These are phyloP conservation scores for Raddia guianensis DNA, from an alignment of 176 grass and related monocot species.

Conservation along the genomic window DNA sequence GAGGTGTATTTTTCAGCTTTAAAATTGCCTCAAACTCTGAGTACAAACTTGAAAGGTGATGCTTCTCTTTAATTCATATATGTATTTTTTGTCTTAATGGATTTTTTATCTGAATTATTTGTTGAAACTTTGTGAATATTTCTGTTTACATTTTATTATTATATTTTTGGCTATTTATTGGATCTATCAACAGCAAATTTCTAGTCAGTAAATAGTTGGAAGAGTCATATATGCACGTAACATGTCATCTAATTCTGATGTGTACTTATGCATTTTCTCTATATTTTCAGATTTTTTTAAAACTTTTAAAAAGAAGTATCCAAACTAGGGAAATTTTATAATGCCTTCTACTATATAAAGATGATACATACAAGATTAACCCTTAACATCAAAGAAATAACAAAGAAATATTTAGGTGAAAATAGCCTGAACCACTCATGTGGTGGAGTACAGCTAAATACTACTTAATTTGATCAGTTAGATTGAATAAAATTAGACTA, in stretches of 20 bases:
- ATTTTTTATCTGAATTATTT: background rate
- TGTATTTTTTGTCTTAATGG: background rate
- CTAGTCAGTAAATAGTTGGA: conserved; percentile 3
- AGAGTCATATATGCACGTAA: conserved; percentile 14
- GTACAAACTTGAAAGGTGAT: conserved; percentile 84
- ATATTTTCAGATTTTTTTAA: conserved; percentile 1
- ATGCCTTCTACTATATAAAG: background rate
- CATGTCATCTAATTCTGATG: background rate
- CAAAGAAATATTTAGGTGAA: background rate
- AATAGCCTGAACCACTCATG: background rate
- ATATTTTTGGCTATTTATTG: conserved; percentile 7
- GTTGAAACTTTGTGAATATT: background rate
- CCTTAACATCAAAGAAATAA: background rate
- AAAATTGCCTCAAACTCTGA: conserved; percentile 83
- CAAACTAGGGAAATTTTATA: background rate
- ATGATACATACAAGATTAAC: background rate
- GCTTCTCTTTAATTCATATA: conserved; percentile 23
- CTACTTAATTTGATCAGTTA: background rate
- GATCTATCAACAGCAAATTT: conserved; percentile 22
- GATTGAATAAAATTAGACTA: background rate
- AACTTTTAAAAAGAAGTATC: background rate
- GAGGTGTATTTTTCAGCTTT: conserved; percentile 66
- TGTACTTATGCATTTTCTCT: background rate
- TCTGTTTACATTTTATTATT: conserved; percentile 18
- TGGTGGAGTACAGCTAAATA: background rate